These are phyloP conservation scores for Fomitopsis schrenkii DNA, from an alignment of 1,284 basidiomycete genomes.

Conservation along the genomic window DNA sequence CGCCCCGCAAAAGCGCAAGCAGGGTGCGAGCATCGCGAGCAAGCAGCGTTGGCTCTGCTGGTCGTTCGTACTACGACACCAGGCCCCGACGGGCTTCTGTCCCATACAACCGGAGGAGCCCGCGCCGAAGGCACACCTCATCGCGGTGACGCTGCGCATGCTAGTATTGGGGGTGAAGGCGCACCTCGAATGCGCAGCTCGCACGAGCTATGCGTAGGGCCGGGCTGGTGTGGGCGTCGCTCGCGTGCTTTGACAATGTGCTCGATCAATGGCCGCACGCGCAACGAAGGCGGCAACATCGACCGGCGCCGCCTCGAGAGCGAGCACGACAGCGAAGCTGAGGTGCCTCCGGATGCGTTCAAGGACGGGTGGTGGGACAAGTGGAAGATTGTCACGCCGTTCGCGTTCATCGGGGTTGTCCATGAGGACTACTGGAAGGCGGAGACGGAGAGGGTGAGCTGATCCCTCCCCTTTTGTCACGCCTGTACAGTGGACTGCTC, in stretches of 20 bases:
- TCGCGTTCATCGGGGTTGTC: slow-evolving; percentile 55
- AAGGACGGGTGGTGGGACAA: slow-evolving; percentile 59
- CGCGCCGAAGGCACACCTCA: slow-evolving; percentile 36
- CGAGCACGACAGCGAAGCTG: slow-evolving; percentile 33
- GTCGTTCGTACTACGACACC: slow-evolving; percentile 57
- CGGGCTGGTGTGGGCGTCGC: slow-evolving; percentile 64
- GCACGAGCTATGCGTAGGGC: slow-evolving; percentile 26
- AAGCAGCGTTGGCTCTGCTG: slow-evolving; percentile 75
- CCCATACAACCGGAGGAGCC: slow-evolving; percentile 18
- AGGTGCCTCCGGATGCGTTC: slow-evolving; percentile 42
- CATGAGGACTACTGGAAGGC: slow-evolving; percentile 31
- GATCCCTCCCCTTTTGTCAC: neutral
- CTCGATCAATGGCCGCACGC: slow-evolving; percentile 53
- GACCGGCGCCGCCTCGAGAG: slow-evolving; percentile 33
- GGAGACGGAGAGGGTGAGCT: slow-evolving; percentile 25
- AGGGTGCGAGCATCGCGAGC: slow-evolving; percentile 73
- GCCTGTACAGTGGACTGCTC: neutral
- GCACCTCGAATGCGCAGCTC: slow-evolving; percentile 49
- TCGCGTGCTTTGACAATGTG: slow-evolving; percentile 74
- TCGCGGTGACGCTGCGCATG: slow-evolving; percentile 53
- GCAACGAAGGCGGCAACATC: slow-evolving; percentile 36
- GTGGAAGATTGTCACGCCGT: slow-evolving; percentile 73
- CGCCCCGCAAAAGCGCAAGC: slow-evolving; percentile 44
- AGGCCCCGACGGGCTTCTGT: slow-evolving; percentile 50
- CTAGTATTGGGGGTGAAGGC: slow-evolving; percentile 47